These are phyloP conservation scores for Cenchrus purpureus DNA, from an alignment of 176 grass and related monocot genomes.

Conservation along the genomic window DNA sequence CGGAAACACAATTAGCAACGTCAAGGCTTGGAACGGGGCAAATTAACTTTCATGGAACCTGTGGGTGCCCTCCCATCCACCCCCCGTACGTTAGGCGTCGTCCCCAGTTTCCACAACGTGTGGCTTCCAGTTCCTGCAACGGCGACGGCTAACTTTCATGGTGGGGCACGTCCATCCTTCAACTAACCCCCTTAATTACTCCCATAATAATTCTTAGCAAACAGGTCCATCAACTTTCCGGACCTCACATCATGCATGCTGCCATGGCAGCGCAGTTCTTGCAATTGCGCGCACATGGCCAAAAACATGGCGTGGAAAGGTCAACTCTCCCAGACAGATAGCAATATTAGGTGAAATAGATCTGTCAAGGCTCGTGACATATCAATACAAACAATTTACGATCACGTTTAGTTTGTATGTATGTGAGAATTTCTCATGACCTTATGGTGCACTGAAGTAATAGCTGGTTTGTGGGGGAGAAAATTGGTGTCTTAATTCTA, in stretches of 20 bases:
- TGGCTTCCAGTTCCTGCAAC: constrained; percentile 23
- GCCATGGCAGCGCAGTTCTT: not conserved
- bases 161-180: constrained; percentile 8
- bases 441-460: not conserved
- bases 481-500: not conserved
- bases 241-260: not conserved
- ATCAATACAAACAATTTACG: not conserved
- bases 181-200: constrained; percentile 36
- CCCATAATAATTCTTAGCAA: constrained; percentile 29
- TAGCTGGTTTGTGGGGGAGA: not conserved
- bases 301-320: not conserved
- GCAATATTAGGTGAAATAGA: not conserved
- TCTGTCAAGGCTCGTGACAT: not conserved
- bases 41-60: not conserved
- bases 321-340: not conserved
- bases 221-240: constrained; percentile 17
- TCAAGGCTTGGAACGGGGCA: not conserved
- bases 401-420: not conserved
- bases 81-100: not conserved
- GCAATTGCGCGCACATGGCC: constrained; percentile 4
- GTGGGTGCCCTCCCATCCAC: not conserved
- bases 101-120: constrained; percentile 31
- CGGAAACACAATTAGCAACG: not conserved
- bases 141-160: constrained; percentile 27
- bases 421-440: too few species aligned